These are phyloP conservation scores for Fragaria nilgerrensis DNA, from an alignment of 306 rosid genomes.

Conservation along the genomic window DNA sequence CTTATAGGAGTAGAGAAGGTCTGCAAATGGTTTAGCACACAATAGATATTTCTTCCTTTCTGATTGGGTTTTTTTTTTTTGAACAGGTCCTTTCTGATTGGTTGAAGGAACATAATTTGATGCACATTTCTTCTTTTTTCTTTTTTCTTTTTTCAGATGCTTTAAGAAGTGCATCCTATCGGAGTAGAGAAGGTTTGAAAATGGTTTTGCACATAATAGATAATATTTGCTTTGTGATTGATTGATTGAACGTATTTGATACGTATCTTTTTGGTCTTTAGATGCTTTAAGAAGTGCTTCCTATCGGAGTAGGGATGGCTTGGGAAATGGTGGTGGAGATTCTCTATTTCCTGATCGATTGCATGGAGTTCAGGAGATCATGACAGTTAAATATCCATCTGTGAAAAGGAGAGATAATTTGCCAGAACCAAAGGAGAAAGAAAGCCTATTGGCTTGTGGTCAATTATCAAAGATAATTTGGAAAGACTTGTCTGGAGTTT, in stretches of 20 bases:
- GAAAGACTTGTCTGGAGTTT: conserved; percentile 99
- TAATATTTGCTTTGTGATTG: conserved; percentile 55
- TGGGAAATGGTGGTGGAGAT: conserved; percentile 68
- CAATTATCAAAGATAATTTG: conserved; percentile 96
- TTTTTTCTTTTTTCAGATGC: conserved; percentile 70
- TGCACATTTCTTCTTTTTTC: conserved; percentile 42
- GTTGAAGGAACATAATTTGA: conserved; percentile 43
- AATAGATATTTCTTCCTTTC: conserved; percentile 52
- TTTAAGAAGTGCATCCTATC: conserved; percentile 86
- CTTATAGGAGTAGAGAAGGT: conserved; percentile 85
- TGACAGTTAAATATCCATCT: conserved; percentile 59
- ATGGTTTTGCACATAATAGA: conserved; percentile 45
- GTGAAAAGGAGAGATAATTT: conserved; percentile 86
- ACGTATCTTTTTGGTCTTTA: conserved; percentile 61
- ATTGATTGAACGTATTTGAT: conserved; percentile 43
- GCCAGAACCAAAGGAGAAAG: conserved; percentile 96
- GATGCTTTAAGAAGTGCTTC: conserved; percentile 95
- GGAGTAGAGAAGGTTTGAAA: conserved; percentile 73
- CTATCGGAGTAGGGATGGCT: conserved; percentile 72
- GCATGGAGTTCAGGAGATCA: conserved; percentile 60
- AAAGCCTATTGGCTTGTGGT: conserved; percentile 90
- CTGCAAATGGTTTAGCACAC: conserved; percentile 46
- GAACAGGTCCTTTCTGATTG: conserved; percentile 51
- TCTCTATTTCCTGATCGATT: conserved; percentile 55
- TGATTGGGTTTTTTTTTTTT: too few relatives aligned